Evolutionary conservation across 2,329 filamentous ascomycete genomes (phyloP), one percentile per base, ranked within the genome.

Genomic region (Fusarium dlaminii): DNA sequence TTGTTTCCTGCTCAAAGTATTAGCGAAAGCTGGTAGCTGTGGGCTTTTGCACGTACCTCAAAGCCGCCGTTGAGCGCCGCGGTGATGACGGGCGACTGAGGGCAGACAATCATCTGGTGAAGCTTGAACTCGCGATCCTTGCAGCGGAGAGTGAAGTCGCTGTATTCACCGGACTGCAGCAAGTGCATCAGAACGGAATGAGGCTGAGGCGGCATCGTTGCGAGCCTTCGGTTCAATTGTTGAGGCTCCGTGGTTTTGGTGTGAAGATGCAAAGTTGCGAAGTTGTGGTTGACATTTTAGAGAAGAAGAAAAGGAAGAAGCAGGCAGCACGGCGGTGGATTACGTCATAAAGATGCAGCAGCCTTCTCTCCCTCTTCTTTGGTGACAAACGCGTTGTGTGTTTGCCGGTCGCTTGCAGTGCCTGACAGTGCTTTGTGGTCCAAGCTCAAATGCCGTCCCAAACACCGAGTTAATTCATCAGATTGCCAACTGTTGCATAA

Each of bases 361-460:
- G 8, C 3, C 11, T 14, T n/a, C 6, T 5, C 8, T 14, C 9
- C 6, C 1, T 1, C 1, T 29, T 6, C 1, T 8, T n/a, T 8
- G 4, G 0, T 18, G 5, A 15, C 3, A 14, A 29, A 55, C 6
- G 15, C 6, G 8, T 8, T 22, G 6, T 27, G 2, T 3, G 20
- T 55, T 30, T 40, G 0, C n/a, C 14, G 15, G 24, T 13, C 1
- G 34, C 34, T 29, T n/a, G 11, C 51, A 40, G 24, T 40, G 51
- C 51, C 24, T 18, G 6, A 6, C 24, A 55, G 24, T 55, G 51
- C 34, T 10, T 15, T 3, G 8, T 20, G 2, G 24, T 20, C 34
- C 3, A n/a, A 1, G 7, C 11, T n/a, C 10, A 9, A 15, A 54
- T 52, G 6, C 17, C 3, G 7, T 9, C n/a, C 9, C 1, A 34